A percentile compares a stretch with the other conserved stretches of the same genome.
These are phyloP conservation scores for Leccinum boreale DNA, from an alignment of 768 basidiomycete species.

Conservation along the genomic window DNA sequence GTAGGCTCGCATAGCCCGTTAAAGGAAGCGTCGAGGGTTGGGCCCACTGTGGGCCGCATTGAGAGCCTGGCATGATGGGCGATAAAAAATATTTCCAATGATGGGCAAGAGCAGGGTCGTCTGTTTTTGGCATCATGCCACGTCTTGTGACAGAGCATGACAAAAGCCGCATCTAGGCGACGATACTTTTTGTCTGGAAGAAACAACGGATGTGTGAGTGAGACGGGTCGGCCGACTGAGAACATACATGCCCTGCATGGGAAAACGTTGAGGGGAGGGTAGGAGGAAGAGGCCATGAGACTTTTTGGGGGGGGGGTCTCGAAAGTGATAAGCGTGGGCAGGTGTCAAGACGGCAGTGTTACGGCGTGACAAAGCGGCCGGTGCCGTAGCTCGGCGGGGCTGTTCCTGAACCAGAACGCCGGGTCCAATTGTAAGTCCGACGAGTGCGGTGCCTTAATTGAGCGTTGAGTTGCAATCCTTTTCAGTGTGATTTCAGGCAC, in stretches of 20 bases:
- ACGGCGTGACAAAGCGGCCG: constrained; percentile 27
- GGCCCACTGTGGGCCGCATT: not conserved
- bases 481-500: constrained; percentile 36
- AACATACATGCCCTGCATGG: not conserved
- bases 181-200: not conserved
- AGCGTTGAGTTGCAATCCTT: constrained; percentile 25
- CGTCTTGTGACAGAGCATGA: not conserved
- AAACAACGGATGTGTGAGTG: not conserved
- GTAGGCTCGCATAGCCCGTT: not conserved
- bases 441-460: constrained; percentile 36
- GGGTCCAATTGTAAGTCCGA: constrained; percentile 31
- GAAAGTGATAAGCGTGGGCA: constrained; percentile 15
- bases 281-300: not conserved
- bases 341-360: constrained; percentile 14
- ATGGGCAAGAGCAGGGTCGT: not conserved
- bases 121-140: constrained; percentile 1
- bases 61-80: not conserved
- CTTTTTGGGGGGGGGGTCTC: constrained; percentile 17
- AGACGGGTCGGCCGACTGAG: not conserved
- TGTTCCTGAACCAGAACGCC: constrained; percentile 31
- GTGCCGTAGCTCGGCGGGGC: constrained; percentile 36
- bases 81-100: not conserved
- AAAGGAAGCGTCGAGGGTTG: not conserved
- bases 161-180: not conserved
- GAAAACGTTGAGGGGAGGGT: not conserved